phyloP scores from a whole-genome alignment of 768 basidiomycete genomes.

The Neoboletus subvelutipes region DNA sequence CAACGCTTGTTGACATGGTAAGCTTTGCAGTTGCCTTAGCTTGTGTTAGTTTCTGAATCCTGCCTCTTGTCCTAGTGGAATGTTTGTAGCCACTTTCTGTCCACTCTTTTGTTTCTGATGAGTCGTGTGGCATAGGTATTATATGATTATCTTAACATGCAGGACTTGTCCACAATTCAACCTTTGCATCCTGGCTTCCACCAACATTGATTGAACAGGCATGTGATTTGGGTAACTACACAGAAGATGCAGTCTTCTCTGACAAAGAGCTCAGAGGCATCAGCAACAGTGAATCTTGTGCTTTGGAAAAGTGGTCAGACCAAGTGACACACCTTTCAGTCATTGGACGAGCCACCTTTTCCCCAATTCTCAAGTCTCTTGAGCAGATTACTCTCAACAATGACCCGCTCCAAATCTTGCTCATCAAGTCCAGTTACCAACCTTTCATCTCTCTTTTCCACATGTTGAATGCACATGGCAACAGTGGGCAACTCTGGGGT shows the following conservation, averaged over 20 bases:
- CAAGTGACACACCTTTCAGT: constrained; percentile 43
- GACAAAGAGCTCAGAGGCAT: constrained; percentile 58
- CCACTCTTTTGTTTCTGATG: constrained; percentile 11
- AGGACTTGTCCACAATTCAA: constrained; percentile 73
- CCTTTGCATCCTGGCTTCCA: constrained; percentile 73
- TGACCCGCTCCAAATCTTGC: constrained; percentile 73
- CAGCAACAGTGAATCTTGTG: constrained; percentile 62
- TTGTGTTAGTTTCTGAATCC: constrained; percentile 11
- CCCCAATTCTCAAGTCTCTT: constrained; percentile 69
- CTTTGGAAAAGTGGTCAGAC: background rate
- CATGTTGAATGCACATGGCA: constrained; percentile 56
- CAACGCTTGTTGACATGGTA: constrained; percentile 64
- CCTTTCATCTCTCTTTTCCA: constrained; percentile 78
- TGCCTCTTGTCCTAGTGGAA: constrained; percentile 56
- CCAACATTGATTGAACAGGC: constrained; percentile 72
- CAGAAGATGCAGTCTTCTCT: constrained; percentile 75
- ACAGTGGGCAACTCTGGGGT: constrained; percentile 42
- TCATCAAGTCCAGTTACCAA: constrained; percentile 82
- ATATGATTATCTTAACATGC: constrained; percentile 73
- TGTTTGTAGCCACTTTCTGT: constrained; percentile 41
- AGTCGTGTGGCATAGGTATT: constrained; percentile 50
- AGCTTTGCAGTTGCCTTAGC: constrained; percentile 25
- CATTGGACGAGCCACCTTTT: constrained; percentile 74
- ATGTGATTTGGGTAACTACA: constrained; percentile 69
- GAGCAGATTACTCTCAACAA: constrained; percentile 75